Evolutionary conservation across 108 stramenopile genomes (phyloP), one percentile per base, ranked within the genome.

Genomic region (Cyclotella cryptica): DNA sequence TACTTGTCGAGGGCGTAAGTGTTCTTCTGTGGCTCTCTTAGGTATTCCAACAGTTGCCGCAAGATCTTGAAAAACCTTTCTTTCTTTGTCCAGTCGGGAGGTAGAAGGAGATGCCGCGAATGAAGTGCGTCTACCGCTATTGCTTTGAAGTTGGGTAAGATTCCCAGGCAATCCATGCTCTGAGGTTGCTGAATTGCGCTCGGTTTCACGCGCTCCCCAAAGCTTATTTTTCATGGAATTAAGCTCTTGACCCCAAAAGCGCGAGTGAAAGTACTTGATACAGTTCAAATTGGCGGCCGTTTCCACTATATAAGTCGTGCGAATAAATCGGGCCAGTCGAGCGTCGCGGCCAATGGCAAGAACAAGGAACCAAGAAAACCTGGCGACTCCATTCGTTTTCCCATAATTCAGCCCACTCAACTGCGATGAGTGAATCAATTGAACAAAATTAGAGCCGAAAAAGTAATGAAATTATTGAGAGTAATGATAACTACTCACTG

Each of bases 281-380:
- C 51, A 47, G 21, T 71, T 15, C 24, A 71, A 57, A 0, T 27
- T 55, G 40, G 54, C 55, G n/a, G 55, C 69, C 41, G 49, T 41
- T 46, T 79, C 70, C 18, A 91, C 74, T n/a, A 89, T 72, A 0
- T 78, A 84, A 17, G 83, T 71, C 27, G 88, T 80, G 60, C 84
- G 84, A 66, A 95, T 87, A 63, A 90, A 91, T 40, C 94, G 86
- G 19, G 87, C 88, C 52, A 91, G 63, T 12, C 92, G 86, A 13
- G 78, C 80, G 10, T 85, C 84, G 10, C 89, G 83, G 12, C 79
- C 80, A 57, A 93, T 83, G 4, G 74, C 80, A 10, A 90, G 61
- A 44, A 90, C 18, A 10, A 94, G 28, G 27, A 67, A 60, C 13
- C 72, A 63, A 66, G 39, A 26, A 1, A 54, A 39, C n/a, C 40